These are phyloP conservation scores for Dothistroma septosporum DNA, from an alignment of 2,329 filamentous ascomycete genomes.

Conservation along the genomic window DNA sequence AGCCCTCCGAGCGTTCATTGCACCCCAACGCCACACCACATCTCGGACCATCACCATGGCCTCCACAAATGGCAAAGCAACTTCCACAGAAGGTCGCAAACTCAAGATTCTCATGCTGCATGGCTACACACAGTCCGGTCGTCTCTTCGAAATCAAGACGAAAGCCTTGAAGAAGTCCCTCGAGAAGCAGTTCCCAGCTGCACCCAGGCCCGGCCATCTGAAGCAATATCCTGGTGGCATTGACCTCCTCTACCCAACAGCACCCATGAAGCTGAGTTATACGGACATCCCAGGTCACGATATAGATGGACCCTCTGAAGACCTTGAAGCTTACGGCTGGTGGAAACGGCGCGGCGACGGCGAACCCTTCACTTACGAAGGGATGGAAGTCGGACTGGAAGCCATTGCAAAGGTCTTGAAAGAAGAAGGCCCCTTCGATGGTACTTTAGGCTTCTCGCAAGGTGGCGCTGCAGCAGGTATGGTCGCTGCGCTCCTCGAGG, in stretches of 20 bases:
- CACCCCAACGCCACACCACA: not conserved
- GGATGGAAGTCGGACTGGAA: slow-evolving; percentile 64
- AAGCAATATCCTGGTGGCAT: slow-evolving; percentile 37
- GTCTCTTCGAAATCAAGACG: slow-evolving; percentile 81
- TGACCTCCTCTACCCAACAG: slow-evolving; percentile 47
- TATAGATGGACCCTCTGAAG: slow-evolving; percentile 41
- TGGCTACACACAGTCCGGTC: slow-evolving; percentile 86
- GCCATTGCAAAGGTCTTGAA: slow-evolving; percentile 59
- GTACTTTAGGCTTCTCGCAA: slow-evolving; percentile 77
- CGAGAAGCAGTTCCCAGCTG: slow-evolving; percentile 64
- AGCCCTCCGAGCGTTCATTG: no score
- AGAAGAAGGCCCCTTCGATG: slow-evolving; percentile 66
- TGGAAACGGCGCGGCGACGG: slow-evolving; percentile 66
- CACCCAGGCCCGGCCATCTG: slow-evolving; percentile 46
- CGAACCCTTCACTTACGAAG: slow-evolving; percentile 56
- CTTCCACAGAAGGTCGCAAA: slow-evolving; percentile 18
- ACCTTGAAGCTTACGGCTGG: slow-evolving; percentile 67
- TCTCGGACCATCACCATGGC: slow-evolving; percentile 8
- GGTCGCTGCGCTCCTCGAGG: slow-evolving; percentile 68
- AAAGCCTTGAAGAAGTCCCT: slow-evolving; percentile 80
- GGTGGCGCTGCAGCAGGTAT: slow-evolving; percentile 70
- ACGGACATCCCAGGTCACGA: slow-evolving; percentile 58
- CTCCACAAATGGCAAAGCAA: slow-evolving; percentile 7
- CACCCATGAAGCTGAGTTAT: slow-evolving; percentile 40
- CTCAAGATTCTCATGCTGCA: slow-evolving; percentile 51